These are phyloP conservation scores for Pseudognaphalium luteoalbum DNA, from an alignment of 129 eudicot species.

Conservation along the genomic window DNA sequence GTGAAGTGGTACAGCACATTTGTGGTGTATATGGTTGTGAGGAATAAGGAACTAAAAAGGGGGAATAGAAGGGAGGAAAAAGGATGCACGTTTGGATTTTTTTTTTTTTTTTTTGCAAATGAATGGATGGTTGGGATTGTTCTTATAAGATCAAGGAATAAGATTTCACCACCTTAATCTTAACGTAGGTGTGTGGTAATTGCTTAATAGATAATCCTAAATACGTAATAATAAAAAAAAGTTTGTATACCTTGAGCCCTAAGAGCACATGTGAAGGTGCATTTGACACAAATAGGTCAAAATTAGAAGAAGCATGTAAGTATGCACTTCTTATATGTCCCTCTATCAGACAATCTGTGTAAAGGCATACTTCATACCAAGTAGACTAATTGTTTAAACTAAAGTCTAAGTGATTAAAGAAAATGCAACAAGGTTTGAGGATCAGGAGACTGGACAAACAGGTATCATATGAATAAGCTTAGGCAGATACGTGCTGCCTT, in stretches of 20 bases:
- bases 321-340: not conserved
- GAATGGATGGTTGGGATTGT: too few relatives aligned
- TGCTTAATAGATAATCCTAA: too few relatives aligned
- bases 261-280: not conserved
- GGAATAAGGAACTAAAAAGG: too few relatives aligned
- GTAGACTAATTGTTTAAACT: not conserved
- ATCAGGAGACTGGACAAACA: not conserved
- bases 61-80: too few relatives aligned
- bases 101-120: too few relatives aligned
- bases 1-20: too few relatives aligned
- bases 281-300: not conserved
- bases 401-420: not conserved
- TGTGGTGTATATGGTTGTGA: too few relatives aligned
- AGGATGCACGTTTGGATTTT: too few relatives aligned
- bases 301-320: not conserved
- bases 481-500: not conserved
- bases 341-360: not conserved
- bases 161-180: too few relatives aligned
- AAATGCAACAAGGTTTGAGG: not conserved
- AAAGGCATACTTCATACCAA: not conserved
- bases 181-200: too few relatives aligned
- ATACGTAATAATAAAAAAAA: too few relatives aligned
- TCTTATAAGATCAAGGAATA: too few relatives aligned
- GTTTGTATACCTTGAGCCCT: not conserved
- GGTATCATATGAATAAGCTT: not conserved